phyloP scores from a whole-genome alignment of 2,329 filamentous ascomycete genomes.

The Plectosphaerella cucumerina region DNA sequence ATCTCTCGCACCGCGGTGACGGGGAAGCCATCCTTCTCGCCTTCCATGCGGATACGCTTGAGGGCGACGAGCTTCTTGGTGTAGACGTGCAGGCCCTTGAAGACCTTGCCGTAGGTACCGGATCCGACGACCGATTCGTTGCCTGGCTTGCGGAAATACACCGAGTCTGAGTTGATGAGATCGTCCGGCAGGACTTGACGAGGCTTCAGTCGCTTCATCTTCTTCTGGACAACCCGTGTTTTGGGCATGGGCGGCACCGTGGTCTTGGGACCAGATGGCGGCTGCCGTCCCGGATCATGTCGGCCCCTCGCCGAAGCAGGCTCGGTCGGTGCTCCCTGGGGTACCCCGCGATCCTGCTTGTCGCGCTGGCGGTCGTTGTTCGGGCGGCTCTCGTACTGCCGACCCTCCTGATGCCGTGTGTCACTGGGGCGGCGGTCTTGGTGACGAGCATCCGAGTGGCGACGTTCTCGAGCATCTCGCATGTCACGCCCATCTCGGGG shows the following conservation, averaged over 20 bases:
- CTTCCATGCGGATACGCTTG: slow-evolving; percentile 92
- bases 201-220: slow-evolving; percentile 65
- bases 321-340: slow-evolving; percentile 47
- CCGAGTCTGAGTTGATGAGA: slow-evolving; percentile 74
- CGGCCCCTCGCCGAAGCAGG: slow-evolving; percentile 44
- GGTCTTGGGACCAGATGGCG: slow-evolving; percentile 25
- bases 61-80: slow-evolving; percentile 78
- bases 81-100: slow-evolving; percentile 91
- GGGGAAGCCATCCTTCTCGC: slow-evolving; percentile 84
- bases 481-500: too few species aligned
- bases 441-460: slow-evolving; percentile 11
- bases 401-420: slow-evolving; percentile 15
- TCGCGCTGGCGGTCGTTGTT: slow-evolving; percentile 17
- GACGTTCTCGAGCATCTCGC: slow-evolving; percentile 17
- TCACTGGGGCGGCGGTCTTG: slow-evolving; percentile 14
- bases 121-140: slow-evolving; percentile 96
- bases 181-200: slow-evolving; percentile 69
- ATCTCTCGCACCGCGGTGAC: slow-evolving; percentile 90
- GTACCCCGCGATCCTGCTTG: slow-evolving; percentile 40
- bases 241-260: slow-evolving; percentile 35
- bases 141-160: slow-evolving; percentile 93
- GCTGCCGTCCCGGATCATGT: slow-evolving; percentile 23
- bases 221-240: slow-evolving; percentile 62
- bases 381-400: slow-evolving; percentile 28
- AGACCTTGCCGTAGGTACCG: slow-evolving; percentile 93